Evolutionary conservation across 495 filamentous ascomycete genomes (phyloP), one percentile per base, ranked within the genome.

Genomic region (Aspergillus egyptiacus): DNA sequence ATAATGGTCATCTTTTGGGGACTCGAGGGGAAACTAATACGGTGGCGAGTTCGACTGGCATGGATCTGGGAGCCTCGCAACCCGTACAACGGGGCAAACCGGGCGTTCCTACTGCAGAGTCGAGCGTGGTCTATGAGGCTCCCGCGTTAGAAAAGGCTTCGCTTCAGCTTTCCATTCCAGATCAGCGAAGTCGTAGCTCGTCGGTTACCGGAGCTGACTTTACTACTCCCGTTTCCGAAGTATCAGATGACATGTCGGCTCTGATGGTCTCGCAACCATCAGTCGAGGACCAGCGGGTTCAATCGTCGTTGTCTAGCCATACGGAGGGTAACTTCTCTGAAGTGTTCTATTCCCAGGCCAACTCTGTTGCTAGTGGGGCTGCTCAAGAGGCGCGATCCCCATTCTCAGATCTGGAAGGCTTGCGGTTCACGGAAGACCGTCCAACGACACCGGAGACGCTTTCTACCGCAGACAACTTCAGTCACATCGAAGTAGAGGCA

Each of bases 21-120:
- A 34, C 5, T 23, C 6, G 30, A 15, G 56, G 56, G 2, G 20
- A 46, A 7, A 24, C 10, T 17, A 51, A 44, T 7, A 17, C 53
- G 2, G 48, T 61, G 27, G 70, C 66, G 10, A 67, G 54, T n/a
- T 74, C 75, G 1, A 76, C 75, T 8, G 77, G 68, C 2, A 59
- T 73, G 24, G 71, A 72, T 35, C 52, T 48, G 56, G 71, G 36
- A 24, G 69, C 75, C 9, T 54, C 57, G 6, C 62, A 81, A 83
- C 63, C 81, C 75, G 19, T 86, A 78, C 63, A 69, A 61, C 46
- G 86, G 79, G 56, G 53, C 34, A 62, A 60, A 34, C 62, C 65
- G 31, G 75, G 78, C 27, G 25, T 25, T 9, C 14, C 24, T n/a
- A 27, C 44, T 11, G 22, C 38, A 17, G 24, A 22, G 8, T 38